These are phyloP conservation scores for Fusarium tuaranense DNA, from an alignment of 2,329 filamentous ascomycete genomes.

Conservation along the genomic window DNA sequence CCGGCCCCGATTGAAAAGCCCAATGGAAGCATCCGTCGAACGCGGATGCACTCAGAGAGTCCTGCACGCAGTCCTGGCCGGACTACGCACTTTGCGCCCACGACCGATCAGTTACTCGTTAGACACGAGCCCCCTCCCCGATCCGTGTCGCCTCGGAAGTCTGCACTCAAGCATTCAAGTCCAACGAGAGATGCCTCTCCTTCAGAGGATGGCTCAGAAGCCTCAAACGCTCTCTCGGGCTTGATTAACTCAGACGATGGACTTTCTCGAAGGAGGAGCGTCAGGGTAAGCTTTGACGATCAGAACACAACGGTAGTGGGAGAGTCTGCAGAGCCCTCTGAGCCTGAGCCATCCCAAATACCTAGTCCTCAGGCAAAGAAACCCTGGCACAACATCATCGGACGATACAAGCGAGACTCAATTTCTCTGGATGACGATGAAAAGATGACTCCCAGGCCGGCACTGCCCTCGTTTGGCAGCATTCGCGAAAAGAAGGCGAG, in stretches of 20 bases:
- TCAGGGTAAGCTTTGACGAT: slow-evolving; percentile 84
- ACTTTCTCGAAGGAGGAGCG: slow-evolving; percentile 69
- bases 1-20: slow-evolving; percentile 26
- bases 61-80: slow-evolving; percentile 76
- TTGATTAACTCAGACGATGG: slow-evolving; percentile 52
- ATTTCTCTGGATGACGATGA: slow-evolving; percentile 69
- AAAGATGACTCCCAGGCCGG: slow-evolving; percentile 79
- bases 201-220: slow-evolving; percentile 61
- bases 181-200: slow-evolving; percentile 66
- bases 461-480: slow-evolving; percentile 80
- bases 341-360: slow-evolving; percentile 54
- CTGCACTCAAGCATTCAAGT: slow-evolving; percentile 75
- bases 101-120: slow-evolving; percentile 65
- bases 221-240: slow-evolving; percentile 48
- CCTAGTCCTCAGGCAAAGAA: slow-evolving; percentile 54
- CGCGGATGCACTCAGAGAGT: slow-evolving; percentile 65
- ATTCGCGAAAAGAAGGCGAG: slow-evolving; percentile 71
- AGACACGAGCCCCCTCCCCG: slow-evolving; percentile 77
- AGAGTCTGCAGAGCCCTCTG: slow-evolving; percentile 54
- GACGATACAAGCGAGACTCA: slow-evolving; percentile 60
- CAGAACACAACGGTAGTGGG: slow-evolving; percentile 67
- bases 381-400: slow-evolving; percentile 65
- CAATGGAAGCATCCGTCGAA: slow-evolving; percentile 34
- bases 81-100: slow-evolving; percentile 74
- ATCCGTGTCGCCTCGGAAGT: slow-evolving; percentile 81